These are phyloP conservation scores for Microthyrium microscopicum DNA, from an alignment of 2,329 filamentous ascomycete species.

Conservation along the genomic window DNA sequence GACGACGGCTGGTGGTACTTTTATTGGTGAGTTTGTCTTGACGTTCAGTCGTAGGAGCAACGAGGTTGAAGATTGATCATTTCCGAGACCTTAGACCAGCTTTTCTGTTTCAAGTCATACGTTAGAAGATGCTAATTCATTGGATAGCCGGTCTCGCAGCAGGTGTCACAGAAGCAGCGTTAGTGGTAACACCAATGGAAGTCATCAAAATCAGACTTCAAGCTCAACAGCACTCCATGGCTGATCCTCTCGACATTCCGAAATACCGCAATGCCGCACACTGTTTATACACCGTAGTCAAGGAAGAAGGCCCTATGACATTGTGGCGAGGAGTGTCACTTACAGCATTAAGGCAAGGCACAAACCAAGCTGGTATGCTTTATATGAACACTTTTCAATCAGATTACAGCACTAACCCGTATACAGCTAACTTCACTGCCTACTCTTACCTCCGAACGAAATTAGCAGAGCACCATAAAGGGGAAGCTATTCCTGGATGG, in stretches of 20 bases:
- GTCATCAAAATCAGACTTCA: slow-evolving; percentile 97
- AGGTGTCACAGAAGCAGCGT: slow-evolving; percentile 90
- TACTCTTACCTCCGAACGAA: slow-evolving; percentile 83
- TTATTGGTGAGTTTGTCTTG: slow-evolving; percentile 37
- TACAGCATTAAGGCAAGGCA: slow-evolving; percentile 84
- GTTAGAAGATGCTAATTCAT: slow-evolving; percentile 1
- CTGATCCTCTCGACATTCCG: slow-evolving; percentile 85
- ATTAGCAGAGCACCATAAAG: slow-evolving; percentile 56
- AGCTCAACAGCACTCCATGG: slow-evolving; percentile 95
- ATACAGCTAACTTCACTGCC: slow-evolving; percentile 78
- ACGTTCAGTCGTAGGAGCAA: not conserved
- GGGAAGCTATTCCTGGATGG: slow-evolving; percentile 62
- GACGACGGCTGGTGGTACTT: slow-evolving; percentile 56
- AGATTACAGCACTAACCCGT: not conserved
- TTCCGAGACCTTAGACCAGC: too few species aligned
- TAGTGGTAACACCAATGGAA: slow-evolving; percentile 96
- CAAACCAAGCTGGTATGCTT: slow-evolving; percentile 58
- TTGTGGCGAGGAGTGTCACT: slow-evolving; percentile 88
- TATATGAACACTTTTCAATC: not conserved
- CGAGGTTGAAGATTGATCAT: too few species aligned
- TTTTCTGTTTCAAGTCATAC: not conserved
- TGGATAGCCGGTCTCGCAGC: slow-evolving; percentile 64
- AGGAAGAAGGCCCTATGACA: slow-evolving; percentile 75
- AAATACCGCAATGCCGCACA: slow-evolving; percentile 93
- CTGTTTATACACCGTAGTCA: slow-evolving; percentile 69